Conservation (phyloP, 2,329 filamentous ascomycete species). For the Arthrobotrys entomopaga region DNA sequence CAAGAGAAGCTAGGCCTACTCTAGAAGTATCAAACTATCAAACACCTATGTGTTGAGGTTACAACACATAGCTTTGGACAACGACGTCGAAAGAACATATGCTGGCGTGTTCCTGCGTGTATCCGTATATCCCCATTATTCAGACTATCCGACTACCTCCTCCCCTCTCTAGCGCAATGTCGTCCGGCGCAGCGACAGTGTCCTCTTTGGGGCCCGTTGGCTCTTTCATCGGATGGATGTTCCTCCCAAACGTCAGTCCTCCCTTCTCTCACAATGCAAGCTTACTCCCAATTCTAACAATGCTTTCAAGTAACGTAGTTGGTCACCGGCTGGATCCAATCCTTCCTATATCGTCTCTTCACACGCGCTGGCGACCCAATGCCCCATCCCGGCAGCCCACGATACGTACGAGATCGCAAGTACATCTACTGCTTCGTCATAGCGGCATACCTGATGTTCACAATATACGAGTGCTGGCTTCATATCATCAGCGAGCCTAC, state of each 20-base stretch:
- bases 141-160: too few relatives aligned
- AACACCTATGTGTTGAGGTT: constrained; percentile 23
- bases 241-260: constrained; percentile 44
- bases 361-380: constrained; percentile 89
- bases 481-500: constrained; percentile 76
- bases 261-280: background rate
- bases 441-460: constrained; percentile 72
- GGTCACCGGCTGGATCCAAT: constrained; percentile 79
- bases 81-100: too few relatives aligned
- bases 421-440: constrained; percentile 86
- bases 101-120: too few relatives aligned
- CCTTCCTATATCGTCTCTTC: constrained; percentile 84
- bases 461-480: constrained; percentile 89
- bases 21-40: background rate
- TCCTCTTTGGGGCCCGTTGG: constrained; percentile 36
- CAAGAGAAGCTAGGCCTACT: constrained; percentile 22
- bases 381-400: constrained; percentile 75
- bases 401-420: constrained; percentile 78
- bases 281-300: constrained; percentile 9
- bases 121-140: too few relatives aligned
- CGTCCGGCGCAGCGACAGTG: background rate
- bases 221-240: constrained; percentile 52
- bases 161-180: too few relatives aligned
- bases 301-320: constrained; percentile 67
- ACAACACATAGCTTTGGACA: constrained; percentile 21